phyloP scores from a whole-genome alignment of 1,284 basidiomycete species.

The Sporisorium exsertum region DNA sequence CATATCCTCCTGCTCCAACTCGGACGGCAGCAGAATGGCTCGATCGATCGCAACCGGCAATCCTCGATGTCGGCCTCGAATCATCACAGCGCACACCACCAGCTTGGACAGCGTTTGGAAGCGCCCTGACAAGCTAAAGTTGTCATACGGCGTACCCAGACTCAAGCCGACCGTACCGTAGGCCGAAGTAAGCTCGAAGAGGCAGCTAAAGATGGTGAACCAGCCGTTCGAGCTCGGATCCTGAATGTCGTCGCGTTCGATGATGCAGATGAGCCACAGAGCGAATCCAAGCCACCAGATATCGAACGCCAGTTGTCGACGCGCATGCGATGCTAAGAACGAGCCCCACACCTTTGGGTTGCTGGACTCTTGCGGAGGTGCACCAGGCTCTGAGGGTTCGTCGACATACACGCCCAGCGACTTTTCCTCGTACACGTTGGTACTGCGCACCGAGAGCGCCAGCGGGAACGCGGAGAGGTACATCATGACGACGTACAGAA shows the following conservation, averaged over 20 bases:
- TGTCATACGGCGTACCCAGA: slow-evolving; percentile 77
- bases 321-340: slow-evolving; percentile 82
- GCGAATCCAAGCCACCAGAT: slow-evolving; percentile 69
- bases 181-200: slow-evolving; percentile 87
- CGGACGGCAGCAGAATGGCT: slow-evolving; percentile 72
- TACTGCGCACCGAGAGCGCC: slow-evolving; percentile 85
- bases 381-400: slow-evolving; percentile 21
- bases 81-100: slow-evolving; percentile 82
- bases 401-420: slow-evolving; percentile 62
- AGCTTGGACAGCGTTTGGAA: slow-evolving; percentile 86
- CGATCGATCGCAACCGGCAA: slow-evolving; percentile 82
- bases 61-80: slow-evolving; percentile 91
- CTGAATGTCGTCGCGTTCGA: slow-evolving; percentile 63
- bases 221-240: slow-evolving; percentile 54
- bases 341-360: slow-evolving; percentile 77
- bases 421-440: slow-evolving; percentile 95
- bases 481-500: slow-evolving; percentile 80
- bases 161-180: slow-evolving; percentile 72
- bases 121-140: slow-evolving; percentile 79
- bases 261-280: slow-evolving; percentile 68
- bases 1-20: slow-evolving; percentile 60
- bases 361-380: slow-evolving; percentile 23
- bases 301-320: slow-evolving; percentile 84
- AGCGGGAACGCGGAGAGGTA: slow-evolving; percentile 72
- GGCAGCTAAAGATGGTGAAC: slow-evolving; percentile 72